These are phyloP conservation scores for Penicillium fuscoglaucum DNA, from an alignment of 2,329 filamentous ascomycete genomes.

Conservation along the genomic window DNA sequence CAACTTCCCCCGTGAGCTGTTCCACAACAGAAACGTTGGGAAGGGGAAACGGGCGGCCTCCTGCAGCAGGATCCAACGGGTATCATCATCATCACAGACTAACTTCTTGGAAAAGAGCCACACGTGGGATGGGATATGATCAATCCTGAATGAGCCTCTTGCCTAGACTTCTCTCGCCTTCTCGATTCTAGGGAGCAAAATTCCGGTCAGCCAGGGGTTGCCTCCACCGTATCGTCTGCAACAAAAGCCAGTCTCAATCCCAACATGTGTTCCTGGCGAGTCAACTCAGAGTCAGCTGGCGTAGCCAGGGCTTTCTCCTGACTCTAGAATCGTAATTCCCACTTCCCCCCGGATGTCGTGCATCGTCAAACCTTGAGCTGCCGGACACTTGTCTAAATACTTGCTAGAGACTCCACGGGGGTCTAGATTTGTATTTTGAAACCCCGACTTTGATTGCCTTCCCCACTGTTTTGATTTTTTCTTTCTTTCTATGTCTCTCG, in stretches of 20 bases:
- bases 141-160: slow-evolving; percentile 3
- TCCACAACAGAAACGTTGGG: slow-evolving; percentile 37
- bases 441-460: slow-evolving; percentile 1
- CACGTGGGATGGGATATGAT: slow-evolving; percentile 6
- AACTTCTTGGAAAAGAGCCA: slow-evolving; percentile 10
- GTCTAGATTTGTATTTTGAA: slow-evolving; percentile 13
- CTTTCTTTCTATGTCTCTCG: neutral
- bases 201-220: slow-evolving; percentile 1
- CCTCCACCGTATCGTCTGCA: slow-evolving; percentile 8
- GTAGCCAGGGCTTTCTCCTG: slow-evolving; percentile 1
- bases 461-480: neutral
- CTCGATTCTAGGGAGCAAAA: neutral
- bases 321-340: slow-evolving; percentile 13
- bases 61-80: slow-evolving; percentile 32
- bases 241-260: slow-evolving; percentile 23
- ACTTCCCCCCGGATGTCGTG: slow-evolving; percentile 20
- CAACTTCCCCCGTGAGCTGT: slow-evolving; percentile 21
- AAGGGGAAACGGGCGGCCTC: slow-evolving; percentile 33
- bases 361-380: slow-evolving; percentile 21
- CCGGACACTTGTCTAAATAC: slow-evolving; percentile 11
- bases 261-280: slow-evolving; percentile 24
- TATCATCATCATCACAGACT: slow-evolving; percentile 7
- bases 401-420: neutral
- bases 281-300: slow-evolving; percentile 16
- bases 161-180: neutral